phyloP scores from a whole-genome alignment of 2,329 filamentous ascomycete species.

The Xylariaceae sp. region DNA sequence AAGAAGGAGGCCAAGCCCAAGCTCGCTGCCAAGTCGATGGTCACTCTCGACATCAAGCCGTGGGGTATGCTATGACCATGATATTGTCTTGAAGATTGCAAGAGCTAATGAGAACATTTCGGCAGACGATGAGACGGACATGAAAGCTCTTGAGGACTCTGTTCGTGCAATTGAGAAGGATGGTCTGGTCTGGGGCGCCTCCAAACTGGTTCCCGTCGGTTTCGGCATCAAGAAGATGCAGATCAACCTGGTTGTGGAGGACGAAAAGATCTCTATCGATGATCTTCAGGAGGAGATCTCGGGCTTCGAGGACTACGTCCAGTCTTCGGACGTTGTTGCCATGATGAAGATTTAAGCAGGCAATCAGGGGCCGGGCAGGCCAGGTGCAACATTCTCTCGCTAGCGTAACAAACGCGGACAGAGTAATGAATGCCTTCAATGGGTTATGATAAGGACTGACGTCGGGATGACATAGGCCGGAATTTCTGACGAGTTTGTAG shows the following conservation, averaged over 20 bases:
- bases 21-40: conserved; percentile 88
- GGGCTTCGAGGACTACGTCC: conserved; percentile 88
- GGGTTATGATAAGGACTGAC: conserved; percentile 23
- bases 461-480: conserved; percentile 14
- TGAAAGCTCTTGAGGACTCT: conserved; percentile 69
- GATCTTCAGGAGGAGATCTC: conserved; percentile 80
- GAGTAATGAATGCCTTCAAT: no score
- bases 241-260: conserved; percentile 96
- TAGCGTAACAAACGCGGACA: conserved; percentile 26
- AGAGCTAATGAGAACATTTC: conserved; percentile 4
- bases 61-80: conserved; percentile 64
- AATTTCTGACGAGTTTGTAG: conserved; percentile 16
- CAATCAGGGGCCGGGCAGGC: conserved; percentile 11
- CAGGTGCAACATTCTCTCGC: conserved; percentile 14
- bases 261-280: conserved; percentile 84
- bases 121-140: conserved; percentile 85
- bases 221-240: conserved; percentile 99
- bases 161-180: conserved; percentile 85
- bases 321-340: conserved; percentile 84
- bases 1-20: conserved; percentile 96
- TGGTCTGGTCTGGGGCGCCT: conserved; percentile 91
- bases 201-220: conserved; percentile 81
- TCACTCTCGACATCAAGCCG: conserved; percentile 95
- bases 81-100: not conserved
- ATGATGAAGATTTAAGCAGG: conserved; percentile 86